A percentile compares a stretch with the other conserved stretches of the same genome.
Evolutionary conservation across 1,284 basidiomycete species (phyloP).

Genomic region (Trametes hirsuta): DNA sequence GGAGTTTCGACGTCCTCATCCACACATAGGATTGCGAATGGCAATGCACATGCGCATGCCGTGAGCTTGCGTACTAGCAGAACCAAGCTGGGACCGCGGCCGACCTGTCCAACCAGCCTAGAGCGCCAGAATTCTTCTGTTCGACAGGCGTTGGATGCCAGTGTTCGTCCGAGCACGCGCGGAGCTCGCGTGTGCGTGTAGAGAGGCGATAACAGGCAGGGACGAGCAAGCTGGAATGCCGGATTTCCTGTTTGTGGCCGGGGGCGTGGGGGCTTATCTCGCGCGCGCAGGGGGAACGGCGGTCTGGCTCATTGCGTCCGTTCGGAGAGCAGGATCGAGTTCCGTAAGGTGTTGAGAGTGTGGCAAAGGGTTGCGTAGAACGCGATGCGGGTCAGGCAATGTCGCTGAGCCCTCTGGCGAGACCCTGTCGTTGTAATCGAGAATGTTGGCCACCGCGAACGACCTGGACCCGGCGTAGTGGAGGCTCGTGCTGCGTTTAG

Average conservation of each 20-base stretch:
- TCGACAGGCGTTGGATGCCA: neutral
- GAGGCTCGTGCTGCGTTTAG: neutral
- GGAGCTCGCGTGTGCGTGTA: conserved; percentile 4
- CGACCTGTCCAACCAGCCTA: neutral
- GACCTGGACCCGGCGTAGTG: neutral
- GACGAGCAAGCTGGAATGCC: conserved; percentile 2
- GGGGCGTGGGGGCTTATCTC: conserved; percentile 2
- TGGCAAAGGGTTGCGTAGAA: neutral
- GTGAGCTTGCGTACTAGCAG: neutral
- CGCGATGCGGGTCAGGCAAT: neutral
- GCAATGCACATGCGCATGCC: neutral
- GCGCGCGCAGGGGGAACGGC: neutral
- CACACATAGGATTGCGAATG: neutral
- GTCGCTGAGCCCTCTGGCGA: neutral
- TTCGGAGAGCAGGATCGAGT: conserved; percentile 6
- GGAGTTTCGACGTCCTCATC: too few relatives aligned
- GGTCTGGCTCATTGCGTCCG: neutral
- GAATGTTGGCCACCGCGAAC: neutral
- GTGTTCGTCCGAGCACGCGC: conserved; percentile 5
- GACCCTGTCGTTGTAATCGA: neutral
- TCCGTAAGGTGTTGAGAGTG: neutral
- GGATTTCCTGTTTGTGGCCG: conserved; percentile 10
- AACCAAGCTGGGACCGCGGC: neutral
- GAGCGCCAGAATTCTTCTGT: conserved; percentile 7
- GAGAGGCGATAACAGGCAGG: neutral